Percentiles rank a stretch among this genome's conserved stretches.
Evolutionary conservation across 371 early-diverging fungal species (phyloP).

Genomic region (Smittium mucronatum): DNA sequence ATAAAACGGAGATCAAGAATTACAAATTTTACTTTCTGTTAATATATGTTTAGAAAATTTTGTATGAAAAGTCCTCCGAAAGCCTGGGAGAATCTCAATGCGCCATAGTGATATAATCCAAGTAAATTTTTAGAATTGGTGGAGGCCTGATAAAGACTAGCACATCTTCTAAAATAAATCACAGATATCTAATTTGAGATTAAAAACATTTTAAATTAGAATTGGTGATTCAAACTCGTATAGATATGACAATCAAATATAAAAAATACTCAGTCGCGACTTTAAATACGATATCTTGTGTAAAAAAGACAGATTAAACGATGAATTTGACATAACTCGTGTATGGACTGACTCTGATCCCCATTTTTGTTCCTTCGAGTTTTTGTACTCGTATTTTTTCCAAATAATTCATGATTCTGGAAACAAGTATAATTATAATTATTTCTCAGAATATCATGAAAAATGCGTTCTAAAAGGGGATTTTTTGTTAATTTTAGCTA

Average conservation of each 20-base stretch:
- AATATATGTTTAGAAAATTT: too few relatives aligned
- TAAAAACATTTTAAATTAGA: neutral
- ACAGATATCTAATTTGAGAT: neutral
- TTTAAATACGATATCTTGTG: neutral
- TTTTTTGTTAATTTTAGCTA: neutral
- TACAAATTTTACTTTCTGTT: too few relatives aligned
- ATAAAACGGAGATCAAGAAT: too few relatives aligned
- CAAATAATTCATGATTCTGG: neutral
- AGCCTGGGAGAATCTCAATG: neutral
- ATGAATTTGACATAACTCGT: neutral
- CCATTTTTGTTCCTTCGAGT: neutral
- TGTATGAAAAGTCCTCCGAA: neutral
- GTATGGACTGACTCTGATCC: neutral
- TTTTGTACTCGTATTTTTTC: neutral
- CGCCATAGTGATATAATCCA: neutral
- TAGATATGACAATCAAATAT: neutral
- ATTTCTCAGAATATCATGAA: neutral
- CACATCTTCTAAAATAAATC: neutral
- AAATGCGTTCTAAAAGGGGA: neutral
- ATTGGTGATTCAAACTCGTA: neutral
- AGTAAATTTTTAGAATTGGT: neutral
- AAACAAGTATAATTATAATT: neutral
- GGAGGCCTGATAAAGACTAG: neutral
- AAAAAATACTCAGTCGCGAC: neutral
- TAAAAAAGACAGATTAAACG: neutral